Percentiles rank a stretch among this genome's conserved stretches.
Evolutionary conservation across 1,284 basidiomycete genomes (phyloP).

Genomic region (Sutorius eximius): DNA sequence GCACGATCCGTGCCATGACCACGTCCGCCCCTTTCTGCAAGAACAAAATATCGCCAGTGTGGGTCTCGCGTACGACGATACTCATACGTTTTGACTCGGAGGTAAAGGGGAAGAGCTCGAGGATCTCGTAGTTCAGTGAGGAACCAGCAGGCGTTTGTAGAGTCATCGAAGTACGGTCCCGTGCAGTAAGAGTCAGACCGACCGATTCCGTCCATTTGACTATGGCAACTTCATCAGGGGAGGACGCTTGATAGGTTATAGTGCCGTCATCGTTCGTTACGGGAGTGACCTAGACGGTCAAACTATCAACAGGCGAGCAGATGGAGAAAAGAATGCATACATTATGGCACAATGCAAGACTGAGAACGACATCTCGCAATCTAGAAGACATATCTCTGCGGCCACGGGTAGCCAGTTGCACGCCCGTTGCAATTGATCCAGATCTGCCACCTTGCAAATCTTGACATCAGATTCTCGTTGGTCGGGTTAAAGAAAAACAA

Average conservation of each 20-base stretch:
- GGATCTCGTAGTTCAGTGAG: constrained; percentile 76
- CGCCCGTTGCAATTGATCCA: constrained; percentile 65
- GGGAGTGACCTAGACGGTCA: constrained; percentile 77
- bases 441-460: constrained; percentile 44
- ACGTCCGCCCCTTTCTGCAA: constrained; percentile 98
- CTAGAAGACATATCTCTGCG: constrained; percentile 93
- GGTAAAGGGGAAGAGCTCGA: constrained; percentile 97
- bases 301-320: not conserved
- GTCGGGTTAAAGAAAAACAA: not conserved
- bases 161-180: constrained; percentile 87
- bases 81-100: constrained; percentile 99
- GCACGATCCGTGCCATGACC: constrained; percentile 93
- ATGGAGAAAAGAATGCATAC: constrained; percentile 45
- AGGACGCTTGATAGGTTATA: constrained; percentile 96
- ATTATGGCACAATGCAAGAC: constrained; percentile 95
- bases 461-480: not conserved
- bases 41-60: constrained; percentile 81
- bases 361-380: constrained; percentile 92
- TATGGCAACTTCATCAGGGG: constrained; percentile 98
- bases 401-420: constrained; percentile 78
- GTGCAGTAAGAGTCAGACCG: constrained; percentile 83
- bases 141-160: constrained; percentile 68
- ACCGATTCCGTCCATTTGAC: constrained; percentile 98
- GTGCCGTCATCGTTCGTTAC: constrained; percentile 92
- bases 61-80: constrained; percentile 84